phyloP scores from a whole-genome alignment of 306 rosid genomes.

The Dalbergia cultrata region DNA sequence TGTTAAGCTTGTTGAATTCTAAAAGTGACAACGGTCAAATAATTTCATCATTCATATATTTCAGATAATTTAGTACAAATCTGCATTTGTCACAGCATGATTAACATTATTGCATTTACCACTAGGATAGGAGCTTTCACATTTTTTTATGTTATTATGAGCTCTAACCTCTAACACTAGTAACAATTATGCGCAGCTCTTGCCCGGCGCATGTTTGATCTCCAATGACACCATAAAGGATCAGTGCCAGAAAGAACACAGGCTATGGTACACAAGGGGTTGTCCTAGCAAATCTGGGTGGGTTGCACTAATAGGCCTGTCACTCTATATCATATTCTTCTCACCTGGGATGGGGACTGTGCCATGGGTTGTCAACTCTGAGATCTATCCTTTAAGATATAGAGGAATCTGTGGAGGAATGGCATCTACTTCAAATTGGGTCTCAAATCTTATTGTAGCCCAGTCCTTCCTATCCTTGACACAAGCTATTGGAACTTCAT shows the following conservation, averaged over 20 bases:
- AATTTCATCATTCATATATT: not conserved
- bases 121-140: not conserved
- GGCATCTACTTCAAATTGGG: constrained; percentile 68
- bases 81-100: not conserved
- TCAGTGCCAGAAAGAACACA: constrained; percentile 45
- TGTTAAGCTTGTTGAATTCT: no score
- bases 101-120: not conserved
- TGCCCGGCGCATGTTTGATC: constrained; percentile 67
- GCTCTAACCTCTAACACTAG: not conserved
- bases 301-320: constrained; percentile 62
- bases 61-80: not conserved
- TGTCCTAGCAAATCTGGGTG: constrained; percentile 74
- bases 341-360: constrained; percentile 79
- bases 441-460: constrained; percentile 67
- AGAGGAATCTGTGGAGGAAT: constrained; percentile 74
- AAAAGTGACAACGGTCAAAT: no score
- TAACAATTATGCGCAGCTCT: constrained; percentile 50
- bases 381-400: constrained; percentile 68
- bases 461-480: constrained; percentile 69
- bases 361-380: constrained; percentile 80
- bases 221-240: constrained; percentile 50
- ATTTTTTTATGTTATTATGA: not conserved
- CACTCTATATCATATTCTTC: constrained; percentile 64
- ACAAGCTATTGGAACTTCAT: constrained; percentile 60
- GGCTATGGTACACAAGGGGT: constrained; percentile 67